A percentile compares a stretch with the other conserved stretches of the same genome.
These are phyloP conservation scores for Papiliotrema fonsecae DNA, from an alignment of 1,284 basidiomycete species.

Conservation along the genomic window DNA sequence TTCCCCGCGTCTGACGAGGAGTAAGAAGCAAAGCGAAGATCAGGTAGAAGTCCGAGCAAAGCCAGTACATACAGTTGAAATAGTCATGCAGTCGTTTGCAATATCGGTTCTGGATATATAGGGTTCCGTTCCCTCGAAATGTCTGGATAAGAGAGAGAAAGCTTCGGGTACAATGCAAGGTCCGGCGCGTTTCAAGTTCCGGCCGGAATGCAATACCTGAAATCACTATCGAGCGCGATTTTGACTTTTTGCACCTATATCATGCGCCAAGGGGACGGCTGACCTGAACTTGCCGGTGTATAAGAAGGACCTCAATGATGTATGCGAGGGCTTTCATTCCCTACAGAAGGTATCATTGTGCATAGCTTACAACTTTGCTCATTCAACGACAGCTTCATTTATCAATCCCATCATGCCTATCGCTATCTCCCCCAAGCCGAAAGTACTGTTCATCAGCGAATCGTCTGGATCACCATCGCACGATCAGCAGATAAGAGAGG, in stretches of 20 bases:
- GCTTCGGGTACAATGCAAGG: neutral
- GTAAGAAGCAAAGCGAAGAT: too few species aligned
- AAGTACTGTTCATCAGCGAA: slow-evolving; percentile 4
- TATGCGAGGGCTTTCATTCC: neutral
- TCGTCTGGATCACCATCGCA: neutral
- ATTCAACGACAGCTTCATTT: neutral
- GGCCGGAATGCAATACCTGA: neutral
- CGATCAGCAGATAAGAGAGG: slow-evolving; percentile 3
- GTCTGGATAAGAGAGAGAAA: too few species aligned
- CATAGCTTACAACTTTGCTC: neutral
- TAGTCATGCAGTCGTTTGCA: too few species aligned
- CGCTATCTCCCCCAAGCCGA: neutral
- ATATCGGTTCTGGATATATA: too few species aligned
- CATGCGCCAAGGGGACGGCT: neutral
- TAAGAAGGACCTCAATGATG: neutral
- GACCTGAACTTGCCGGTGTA: neutral
- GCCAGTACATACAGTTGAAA: too few species aligned
- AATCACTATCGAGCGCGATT: neutral
- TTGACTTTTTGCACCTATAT: neutral
- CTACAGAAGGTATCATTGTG: neutral
- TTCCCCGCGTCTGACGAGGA: slow-evolving; percentile 13
- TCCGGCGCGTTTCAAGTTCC: neutral
- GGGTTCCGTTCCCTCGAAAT: too few species aligned
- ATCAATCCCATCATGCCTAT: neutral
- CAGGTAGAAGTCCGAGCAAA: too few species aligned